These are phyloP conservation scores for Sporobolomyces roseus DNA, from an alignment of 768 basidiomycete species.

Conservation along the genomic window DNA sequence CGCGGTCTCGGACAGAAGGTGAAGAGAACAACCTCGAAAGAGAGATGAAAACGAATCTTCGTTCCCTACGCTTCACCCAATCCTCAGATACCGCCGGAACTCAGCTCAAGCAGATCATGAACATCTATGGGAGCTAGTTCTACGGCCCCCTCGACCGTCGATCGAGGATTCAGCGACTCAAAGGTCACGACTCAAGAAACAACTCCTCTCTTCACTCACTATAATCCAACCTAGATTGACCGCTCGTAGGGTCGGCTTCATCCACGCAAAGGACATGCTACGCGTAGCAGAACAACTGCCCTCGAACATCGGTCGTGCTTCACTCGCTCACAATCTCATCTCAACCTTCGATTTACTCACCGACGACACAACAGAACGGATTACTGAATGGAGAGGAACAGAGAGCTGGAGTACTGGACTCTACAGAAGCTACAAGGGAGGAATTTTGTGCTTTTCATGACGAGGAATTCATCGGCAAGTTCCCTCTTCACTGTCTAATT, in stretches of 20 bases:
- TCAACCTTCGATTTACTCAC: conserved; percentile 39
- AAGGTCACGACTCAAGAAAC: no score
- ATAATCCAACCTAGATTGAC: no score
- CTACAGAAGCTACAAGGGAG: conserved; percentile 56
- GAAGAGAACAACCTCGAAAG: no score
- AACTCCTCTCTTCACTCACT: no score
- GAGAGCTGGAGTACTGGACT: conserved; percentile 54
- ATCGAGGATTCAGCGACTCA: no score
- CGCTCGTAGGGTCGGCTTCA: conserved; percentile 35
- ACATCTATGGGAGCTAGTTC: no score
- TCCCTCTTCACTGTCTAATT: neutral
- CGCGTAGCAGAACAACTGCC: conserved; percentile 49
- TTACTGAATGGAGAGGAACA: neutral
- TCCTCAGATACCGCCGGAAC: no score
- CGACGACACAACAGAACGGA: neutral
- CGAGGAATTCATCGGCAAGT: conserved; percentile 61
- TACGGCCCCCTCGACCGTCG: no score
- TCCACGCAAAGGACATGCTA: conserved; percentile 22
- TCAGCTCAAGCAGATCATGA: no score
- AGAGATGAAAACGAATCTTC: no score
- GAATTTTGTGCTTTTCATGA: conserved; percentile 69
- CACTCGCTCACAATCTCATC: conserved; percentile 42
- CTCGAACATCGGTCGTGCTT: conserved; percentile 44
- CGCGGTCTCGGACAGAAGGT: no score
- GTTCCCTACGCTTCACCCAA: no score